Conservation (phyloP, 176 grass and related monocot genomes). For the Pontederia paniculata region DNA sequence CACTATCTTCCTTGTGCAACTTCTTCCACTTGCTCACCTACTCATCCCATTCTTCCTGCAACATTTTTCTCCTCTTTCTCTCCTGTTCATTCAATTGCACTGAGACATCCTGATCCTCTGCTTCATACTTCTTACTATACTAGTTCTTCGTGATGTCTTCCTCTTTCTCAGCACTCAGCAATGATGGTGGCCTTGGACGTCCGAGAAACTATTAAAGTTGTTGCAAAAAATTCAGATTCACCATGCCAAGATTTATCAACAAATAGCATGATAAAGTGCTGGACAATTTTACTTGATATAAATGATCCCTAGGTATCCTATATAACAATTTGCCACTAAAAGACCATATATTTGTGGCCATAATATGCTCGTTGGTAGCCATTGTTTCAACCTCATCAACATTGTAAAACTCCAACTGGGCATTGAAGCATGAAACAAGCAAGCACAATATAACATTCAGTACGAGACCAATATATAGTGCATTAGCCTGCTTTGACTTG, state of each 20-base stretch:
- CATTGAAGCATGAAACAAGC: slow-evolving; percentile 90
- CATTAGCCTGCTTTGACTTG: slow-evolving; percentile 80
- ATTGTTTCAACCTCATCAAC: slow-evolving; percentile 95
- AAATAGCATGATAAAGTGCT: not conserved
- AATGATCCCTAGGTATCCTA: slow-evolving; percentile 84
- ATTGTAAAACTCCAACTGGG: slow-evolving; percentile 87
- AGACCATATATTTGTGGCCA: slow-evolving; percentile 88
- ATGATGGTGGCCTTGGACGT: slow-evolving; percentile 51
- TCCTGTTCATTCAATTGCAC: slow-evolving; percentile 52
- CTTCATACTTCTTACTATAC: slow-evolving; percentile 83
- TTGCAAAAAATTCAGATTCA: slow-evolving; percentile 6
- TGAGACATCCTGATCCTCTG: slow-evolving; percentile 68
- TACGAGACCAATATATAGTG: slow-evolving; percentile 83
- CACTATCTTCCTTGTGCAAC: slow-evolving; percentile 52
- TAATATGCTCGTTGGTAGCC: slow-evolving; percentile 91
- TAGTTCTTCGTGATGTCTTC: slow-evolving; percentile 56
- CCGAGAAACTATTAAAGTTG: slow-evolving; percentile 46
- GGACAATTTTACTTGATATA: slow-evolving; percentile 52
- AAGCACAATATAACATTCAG: slow-evolving; percentile 63
- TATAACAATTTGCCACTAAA: slow-evolving; percentile 77
- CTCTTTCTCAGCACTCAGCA: slow-evolving; percentile 52
- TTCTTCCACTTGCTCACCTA: slow-evolving; percentile 69
- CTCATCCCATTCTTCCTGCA: slow-evolving; percentile 73
- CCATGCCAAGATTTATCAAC: not conserved
- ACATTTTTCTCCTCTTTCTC: slow-evolving; percentile 46